Base-by-base conservation (phyloP, 225 moss, liverwort and hornwort genomes). In the Straminergon stramineum region DNA sequence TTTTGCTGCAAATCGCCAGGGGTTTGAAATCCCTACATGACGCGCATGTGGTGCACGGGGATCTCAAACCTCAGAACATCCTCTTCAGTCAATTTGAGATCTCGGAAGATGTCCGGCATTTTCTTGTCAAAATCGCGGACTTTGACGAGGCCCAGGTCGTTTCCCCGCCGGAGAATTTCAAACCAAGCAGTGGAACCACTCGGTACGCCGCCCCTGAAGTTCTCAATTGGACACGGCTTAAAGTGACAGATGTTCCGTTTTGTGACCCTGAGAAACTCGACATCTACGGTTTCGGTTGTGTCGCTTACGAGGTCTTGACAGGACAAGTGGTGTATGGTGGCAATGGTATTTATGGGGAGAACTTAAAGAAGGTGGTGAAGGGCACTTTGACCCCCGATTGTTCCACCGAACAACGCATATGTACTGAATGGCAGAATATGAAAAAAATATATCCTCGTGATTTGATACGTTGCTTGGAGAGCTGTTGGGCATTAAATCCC, bases 321-420 rank as follows among this genome's bases (percentile, higher is more conserved):
- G 83, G 89, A 27, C 58, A 30, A n/a, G 2, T 0, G 22, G 52
- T 76, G 62, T 63, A 86, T 2, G 52, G 35, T 76, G 35, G 6
- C 60, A 1, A 13, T 5, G 0, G 0, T 12, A 1, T 57, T 31
- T 3, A 0, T 62, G 0, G 5, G 9, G 2, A 7, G 9, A 5
- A 4, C 5, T 0, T 19, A 34, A 8, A 0, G 35, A 48, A 1
- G 28, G 86, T 86, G 20, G 63, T 1, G 75, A 1, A n/a, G 19
- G 86, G 86, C 28, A 30, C 6, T 28, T 52, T 62, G n/a, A 62
- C 63, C 2, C 86, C 86, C 39, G n/a, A 39, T 27, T 15, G 32
- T 22, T 64, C 2, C 34, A 27, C 7, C 55, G 18, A 52, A 20
- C 6, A 18, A 6, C 8, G 13, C 22, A 30, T 20, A 63, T 76